A percentile compares a stretch with the other conserved stretches of the same genome.
phyloP scores from a whole-genome alignment of 331 rosid species.

The Dryas integrifolia region DNA sequence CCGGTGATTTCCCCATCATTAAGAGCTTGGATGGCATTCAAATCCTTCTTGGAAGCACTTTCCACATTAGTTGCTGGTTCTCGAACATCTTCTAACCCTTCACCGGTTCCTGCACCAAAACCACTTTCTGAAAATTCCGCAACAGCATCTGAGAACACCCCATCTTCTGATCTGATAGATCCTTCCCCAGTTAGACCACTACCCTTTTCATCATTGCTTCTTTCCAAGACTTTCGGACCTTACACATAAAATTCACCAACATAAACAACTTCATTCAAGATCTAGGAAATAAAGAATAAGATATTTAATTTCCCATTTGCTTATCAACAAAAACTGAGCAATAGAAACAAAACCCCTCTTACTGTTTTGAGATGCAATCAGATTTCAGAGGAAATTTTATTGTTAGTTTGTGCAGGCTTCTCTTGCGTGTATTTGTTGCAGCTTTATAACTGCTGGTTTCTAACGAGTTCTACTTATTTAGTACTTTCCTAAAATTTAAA shows the following conservation, averaged over 20 bases:
- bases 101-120: conserved; percentile 26
- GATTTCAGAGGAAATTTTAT: background rate
- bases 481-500: background rate
- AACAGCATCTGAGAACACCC: conserved; percentile 67
- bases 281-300: background rate
- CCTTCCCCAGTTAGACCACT: conserved; percentile 29
- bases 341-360: background rate
- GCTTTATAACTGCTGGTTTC: background rate
- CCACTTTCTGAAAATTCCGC: conserved; percentile 57
- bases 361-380: background rate
- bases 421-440: background rate
- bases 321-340: background rate
- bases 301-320: background rate
- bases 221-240: conserved; percentile 42
- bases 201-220: conserved; percentile 31
- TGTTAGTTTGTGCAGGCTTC: background rate
- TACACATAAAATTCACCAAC: conserved; percentile 33
- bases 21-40: conserved; percentile 24
- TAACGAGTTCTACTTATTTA: background rate
- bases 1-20: conserved; percentile 34
- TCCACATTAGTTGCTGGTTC: conserved; percentile 34
- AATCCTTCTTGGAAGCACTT: conserved; percentile 28
- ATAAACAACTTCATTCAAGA: conserved; percentile 13
- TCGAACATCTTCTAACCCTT: conserved; percentile 17
- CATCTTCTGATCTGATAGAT: conserved; percentile 49